Evolutionary conservation across 257 asterid species (phyloP), one percentile per base, ranked within the genome.

Genomic region (Solanum bulbocastanum): DNA sequence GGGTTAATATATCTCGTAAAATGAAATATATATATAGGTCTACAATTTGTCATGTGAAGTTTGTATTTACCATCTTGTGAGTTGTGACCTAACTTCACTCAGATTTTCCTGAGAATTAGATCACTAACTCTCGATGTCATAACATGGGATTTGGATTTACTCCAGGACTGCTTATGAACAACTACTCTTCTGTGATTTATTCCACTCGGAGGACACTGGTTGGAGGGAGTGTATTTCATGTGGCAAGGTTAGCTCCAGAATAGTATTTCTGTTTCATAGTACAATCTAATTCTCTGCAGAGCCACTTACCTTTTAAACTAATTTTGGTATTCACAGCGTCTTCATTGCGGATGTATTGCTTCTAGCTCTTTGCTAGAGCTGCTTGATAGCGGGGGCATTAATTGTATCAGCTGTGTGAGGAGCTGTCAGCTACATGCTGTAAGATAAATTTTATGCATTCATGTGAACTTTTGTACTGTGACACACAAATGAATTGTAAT

Each of bases 301-400:
- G 23, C 65, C 68, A 66, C 75, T 60, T 79, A 81, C 88, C 72
- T 42, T 60, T 79, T 46, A 75, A 42, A 5, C 69, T 86, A 32
- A 75, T 33, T 86, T 84, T 78, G 44, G 39, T 65, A 83, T 89
- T 90, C 87, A 89, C 95, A 96, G 99, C 95, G 92, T 91, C 97
- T 96, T 93, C 99, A 96, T 84, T 96, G 98, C 90, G 99, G 99
- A 81, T 96, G 99, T 93, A 88, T 95, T 92, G 98, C 98, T 88
- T 95, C 99, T 62, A 93, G 90, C 92, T 90, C 96, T 22, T 92
- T 90, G 87, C 93, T 95, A 20, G 96, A 92, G 90, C 93, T 95
- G 89, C 96, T 94, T 22, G 96, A 94, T 90, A 90, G 96, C 35
- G 98, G 98, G 66, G 99, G 98, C 37, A 94, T 97, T 37, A 93